phyloP scores from a whole-genome alignment of 2,329 filamentous ascomycete species.

The Trichocomaceae sp. region DNA sequence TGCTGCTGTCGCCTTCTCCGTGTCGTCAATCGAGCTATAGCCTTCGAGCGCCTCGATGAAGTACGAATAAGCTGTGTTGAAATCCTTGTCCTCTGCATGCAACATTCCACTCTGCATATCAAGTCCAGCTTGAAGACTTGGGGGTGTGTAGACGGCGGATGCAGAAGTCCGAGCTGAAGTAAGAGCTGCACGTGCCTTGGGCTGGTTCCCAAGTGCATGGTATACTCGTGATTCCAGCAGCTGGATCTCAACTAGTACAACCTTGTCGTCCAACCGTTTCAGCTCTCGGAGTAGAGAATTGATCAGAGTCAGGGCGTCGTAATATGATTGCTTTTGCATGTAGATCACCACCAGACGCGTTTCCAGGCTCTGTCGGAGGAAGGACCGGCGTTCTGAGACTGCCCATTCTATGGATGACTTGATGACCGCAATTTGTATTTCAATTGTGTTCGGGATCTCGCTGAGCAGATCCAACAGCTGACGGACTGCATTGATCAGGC shows the following conservation, averaged over 20 bases:
- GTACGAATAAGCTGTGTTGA: conserved; percentile 97
- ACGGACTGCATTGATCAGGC: conserved; percentile 79
- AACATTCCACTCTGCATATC: conserved; percentile 99
- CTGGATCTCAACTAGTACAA: conserved; percentile 95
- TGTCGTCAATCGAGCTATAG: conserved; percentile 88
- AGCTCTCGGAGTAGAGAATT: conserved; percentile 93
- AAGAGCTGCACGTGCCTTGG: conserved; percentile 89
- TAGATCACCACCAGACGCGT: conserved; percentile 87
- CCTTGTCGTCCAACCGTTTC: conserved; percentile 96
- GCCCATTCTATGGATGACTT: conserved; percentile 99
- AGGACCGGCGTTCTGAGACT: conserved; percentile 84
- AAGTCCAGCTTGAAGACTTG: conserved; percentile 86
- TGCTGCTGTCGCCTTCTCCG: conserved; percentile 84
- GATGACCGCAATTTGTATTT: conserved; percentile 89
- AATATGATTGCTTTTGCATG: conserved; percentile 97
- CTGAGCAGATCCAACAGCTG: conserved; percentile 94
- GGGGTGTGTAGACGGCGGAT: conserved; percentile 94
- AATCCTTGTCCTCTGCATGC: conserved; percentile 96
- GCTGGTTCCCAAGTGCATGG: conserved; percentile 91
- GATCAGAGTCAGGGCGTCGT: conserved; percentile 93
- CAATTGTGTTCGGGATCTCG: conserved; percentile 86
- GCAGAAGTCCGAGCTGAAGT: conserved; percentile 92
- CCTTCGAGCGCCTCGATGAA: conserved; percentile 98
- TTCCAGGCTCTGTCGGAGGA: conserved; percentile 96
- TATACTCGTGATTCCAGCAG: conserved; percentile 95